These are phyloP conservation scores for Solanum etuberosum DNA, from an alignment of 257 asterid genomes.

Conservation along the genomic window DNA sequence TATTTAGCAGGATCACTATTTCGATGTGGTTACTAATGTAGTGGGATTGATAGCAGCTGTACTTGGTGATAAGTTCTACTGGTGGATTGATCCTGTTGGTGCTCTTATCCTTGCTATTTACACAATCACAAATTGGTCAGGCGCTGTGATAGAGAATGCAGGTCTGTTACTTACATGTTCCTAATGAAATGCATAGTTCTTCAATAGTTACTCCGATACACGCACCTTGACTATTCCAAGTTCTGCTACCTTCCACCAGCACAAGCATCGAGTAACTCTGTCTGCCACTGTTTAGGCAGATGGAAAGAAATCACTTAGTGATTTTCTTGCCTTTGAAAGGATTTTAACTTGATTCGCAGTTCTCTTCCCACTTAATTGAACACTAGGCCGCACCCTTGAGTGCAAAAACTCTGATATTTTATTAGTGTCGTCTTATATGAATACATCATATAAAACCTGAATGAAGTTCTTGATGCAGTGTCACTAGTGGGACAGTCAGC, in stretches of 20 bases:
- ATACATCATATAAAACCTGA: neutral
- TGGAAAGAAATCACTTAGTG: neutral
- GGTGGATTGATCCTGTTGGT: conserved; percentile 47
- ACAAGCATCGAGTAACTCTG: neutral
- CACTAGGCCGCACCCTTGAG: too few species aligned
- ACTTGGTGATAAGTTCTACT: conserved; percentile 29
- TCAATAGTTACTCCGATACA: neutral
- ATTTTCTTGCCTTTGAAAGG: neutral
- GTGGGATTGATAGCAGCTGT: conserved; percentile 30
- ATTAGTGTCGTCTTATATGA: neutral
- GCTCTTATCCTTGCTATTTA: conserved; percentile 26
- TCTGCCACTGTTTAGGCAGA: neutral
- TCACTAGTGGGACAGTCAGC: conserved; percentile 67
- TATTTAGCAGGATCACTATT: conserved; percentile 16
- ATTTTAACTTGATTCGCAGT: neutral
- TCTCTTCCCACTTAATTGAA: neutral
- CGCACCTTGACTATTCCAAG: neutral
- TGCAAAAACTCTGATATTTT: neutral
- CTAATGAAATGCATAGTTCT: neutral
- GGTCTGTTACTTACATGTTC: neutral
- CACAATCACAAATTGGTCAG: conserved; percentile 18
- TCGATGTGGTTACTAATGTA: conserved; percentile 34
- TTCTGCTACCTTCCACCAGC: neutral
- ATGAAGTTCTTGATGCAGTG: conserved; percentile 17
- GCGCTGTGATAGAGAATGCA: conserved; percentile 19